Evolutionary conservation across 164 flowering plant species (phyloP), one percentile per base, ranked within the genome.

Genomic region (Liquidambar formosana): DNA sequence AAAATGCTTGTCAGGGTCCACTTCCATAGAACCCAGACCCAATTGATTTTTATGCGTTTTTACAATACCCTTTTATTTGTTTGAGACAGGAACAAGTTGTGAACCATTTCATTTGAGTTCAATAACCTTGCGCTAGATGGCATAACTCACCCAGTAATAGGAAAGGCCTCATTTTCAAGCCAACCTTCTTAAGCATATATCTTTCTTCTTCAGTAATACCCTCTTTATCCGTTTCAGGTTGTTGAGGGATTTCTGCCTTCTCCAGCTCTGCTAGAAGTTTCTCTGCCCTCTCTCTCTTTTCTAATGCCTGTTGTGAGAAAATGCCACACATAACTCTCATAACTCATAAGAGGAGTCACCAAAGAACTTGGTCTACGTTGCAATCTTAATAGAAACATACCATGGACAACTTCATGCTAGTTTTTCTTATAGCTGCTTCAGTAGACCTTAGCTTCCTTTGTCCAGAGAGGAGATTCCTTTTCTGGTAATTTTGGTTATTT

Each of bases 121-220:
- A 41, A 61, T 27, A 69, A 46, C 33, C 4, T 19, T 2, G n/a
- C 33, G 43, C 53, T 43, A 28, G 26, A 25, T 52, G 25, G 49
- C 22, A 44, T 52, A 70, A 79, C 91, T 83, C 79, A 93, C 99
- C 97, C 76, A 91, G 21, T 43, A 90, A 79, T 56, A 92, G 79
- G 77, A 88, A 92, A 59, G 99, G 80, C 71, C 88, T 89, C 96
- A 92, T 92, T 77, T 80, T 88, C 81, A 95, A 78, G 70, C 93
- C 99, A 80, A 95, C 89, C 83, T 86, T 95, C 80, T 87, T 79
- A 45, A 95, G 83, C 99, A 95, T 91, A 66, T 85, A 89, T 78
- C 93, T 89, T 75, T 95, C 99, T 83, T 95, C 99, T 84, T 83
- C 83, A 41, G 88, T 89, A 56, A 95, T 88, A 46, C 94, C 97